Percentiles rank a stretch among this genome's conserved stretches.
phyloP scores from a whole-genome alignment of 805 yeast species.

The Ogataea methanolica region DNA sequence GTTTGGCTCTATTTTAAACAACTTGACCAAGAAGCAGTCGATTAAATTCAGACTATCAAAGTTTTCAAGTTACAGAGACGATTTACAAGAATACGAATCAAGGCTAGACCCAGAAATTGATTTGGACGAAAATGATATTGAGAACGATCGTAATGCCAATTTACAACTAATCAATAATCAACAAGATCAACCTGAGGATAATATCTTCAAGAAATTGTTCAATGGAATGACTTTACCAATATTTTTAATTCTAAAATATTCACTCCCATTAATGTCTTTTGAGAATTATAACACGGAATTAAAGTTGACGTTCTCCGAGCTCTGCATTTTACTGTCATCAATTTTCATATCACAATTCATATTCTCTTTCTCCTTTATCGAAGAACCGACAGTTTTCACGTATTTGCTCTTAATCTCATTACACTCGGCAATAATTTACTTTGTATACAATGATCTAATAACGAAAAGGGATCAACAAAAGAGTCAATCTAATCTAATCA shows the following conservation, averaged over 20 bases:
- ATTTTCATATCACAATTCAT: slow-evolving; percentile 18
- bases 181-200: slow-evolving; percentile 1
- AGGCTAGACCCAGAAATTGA: slow-evolving; percentile 9
- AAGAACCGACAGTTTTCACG: slow-evolving; percentile 9
- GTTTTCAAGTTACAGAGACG: slow-evolving; percentile 11
- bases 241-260: slow-evolving; percentile 11
- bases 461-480: slow-evolving; percentile 4
- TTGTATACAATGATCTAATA: slow-evolving; percentile 16
- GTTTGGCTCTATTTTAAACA: slow-evolving; percentile 23
- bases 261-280: slow-evolving; percentile 22
- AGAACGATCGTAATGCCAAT: slow-evolving; percentile 2
- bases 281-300: slow-evolving; percentile 17
- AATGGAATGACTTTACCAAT: slow-evolving; percentile 16
- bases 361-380: slow-evolving; percentile 18
- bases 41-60: slow-evolving; percentile 11
- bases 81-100: slow-evolving; percentile 19
- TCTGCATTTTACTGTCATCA: slow-evolving; percentile 16
- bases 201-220: slow-evolving; percentile 7
- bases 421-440: background rate
- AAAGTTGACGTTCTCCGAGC: slow-evolving; percentile 16
- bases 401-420: slow-evolving; percentile 7
- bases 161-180: slow-evolving; percentile 1
- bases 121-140: slow-evolving; percentile 9
- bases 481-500: slow-evolving; percentile 17
- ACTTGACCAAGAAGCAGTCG: slow-evolving; percentile 19